phyloP scores from a whole-genome alignment of 176 grass and related monocot genomes.

The Oryza meridionalis region DNA sequence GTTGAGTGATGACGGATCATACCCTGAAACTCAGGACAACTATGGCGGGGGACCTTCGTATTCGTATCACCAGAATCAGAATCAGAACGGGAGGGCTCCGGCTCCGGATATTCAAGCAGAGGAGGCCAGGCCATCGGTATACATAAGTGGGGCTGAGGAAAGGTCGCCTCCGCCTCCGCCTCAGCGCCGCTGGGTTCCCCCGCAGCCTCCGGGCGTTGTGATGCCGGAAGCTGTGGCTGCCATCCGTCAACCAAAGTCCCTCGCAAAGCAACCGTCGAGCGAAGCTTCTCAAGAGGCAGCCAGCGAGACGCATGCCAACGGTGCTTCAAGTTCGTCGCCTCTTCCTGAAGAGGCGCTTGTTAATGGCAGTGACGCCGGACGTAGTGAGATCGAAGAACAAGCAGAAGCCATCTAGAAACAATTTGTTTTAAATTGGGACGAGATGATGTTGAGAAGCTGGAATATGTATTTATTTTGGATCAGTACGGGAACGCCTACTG shows the following conservation, averaged over 20 bases:
- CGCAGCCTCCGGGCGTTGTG: slow-evolving; percentile 64
- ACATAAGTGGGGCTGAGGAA: slow-evolving; percentile 43
- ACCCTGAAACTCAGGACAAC: slow-evolving; percentile 50
- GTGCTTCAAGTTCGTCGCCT: slow-evolving; percentile 27
- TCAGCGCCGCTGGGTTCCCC: slow-evolving; percentile 70
- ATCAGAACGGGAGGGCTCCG: slow-evolving; percentile 55
- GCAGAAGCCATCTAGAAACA: slow-evolving; percentile 23
- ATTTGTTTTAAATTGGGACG: neutral
- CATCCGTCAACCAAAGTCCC: slow-evolving; percentile 63
- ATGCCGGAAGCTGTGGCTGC: slow-evolving; percentile 78
- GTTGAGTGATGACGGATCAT: slow-evolving; percentile 55
- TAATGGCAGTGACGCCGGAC: slow-evolving; percentile 33
- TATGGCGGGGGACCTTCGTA: slow-evolving; percentile 29
- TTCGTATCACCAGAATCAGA: slow-evolving; percentile 43
- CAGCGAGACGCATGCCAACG: slow-evolving; percentile 42
- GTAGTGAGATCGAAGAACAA: slow-evolving; percentile 40
- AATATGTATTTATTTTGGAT: slow-evolving; percentile 1
- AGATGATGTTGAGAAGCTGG: neutral
- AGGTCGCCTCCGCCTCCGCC: slow-evolving; percentile 21
- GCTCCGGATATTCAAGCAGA: slow-evolving; percentile 43
- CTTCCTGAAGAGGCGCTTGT: neutral
- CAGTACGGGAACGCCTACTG: neutral
- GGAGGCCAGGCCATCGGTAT: slow-evolving; percentile 44
- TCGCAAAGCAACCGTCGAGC: slow-evolving; percentile 46
- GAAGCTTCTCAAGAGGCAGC: slow-evolving; percentile 17